These are phyloP conservation scores for Backusella circina DNA, from an alignment of 192 early-diverging fungal genomes.

Conservation along the genomic window DNA sequence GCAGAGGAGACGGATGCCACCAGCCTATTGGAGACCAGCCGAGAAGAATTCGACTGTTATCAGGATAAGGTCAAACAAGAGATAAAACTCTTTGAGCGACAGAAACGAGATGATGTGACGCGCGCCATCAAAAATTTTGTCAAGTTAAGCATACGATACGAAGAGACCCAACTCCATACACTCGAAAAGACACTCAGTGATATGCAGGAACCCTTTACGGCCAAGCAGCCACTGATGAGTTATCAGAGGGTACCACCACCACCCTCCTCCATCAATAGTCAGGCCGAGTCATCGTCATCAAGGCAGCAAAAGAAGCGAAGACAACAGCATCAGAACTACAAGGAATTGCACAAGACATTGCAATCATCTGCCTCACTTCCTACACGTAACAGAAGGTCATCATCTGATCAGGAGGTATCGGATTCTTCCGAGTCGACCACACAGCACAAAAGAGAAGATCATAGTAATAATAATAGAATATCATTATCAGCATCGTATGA, in stretches of 20 bases:
- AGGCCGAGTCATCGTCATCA: neutral
- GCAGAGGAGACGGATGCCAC: constrained; percentile 29
- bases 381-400: constrained; percentile 13
- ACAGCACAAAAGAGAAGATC: neutral
- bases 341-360: constrained; percentile 11
- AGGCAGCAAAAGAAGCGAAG: constrained; percentile 11
- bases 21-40: constrained; percentile 14
- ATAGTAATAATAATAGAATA: neutral
- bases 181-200: constrained; percentile 38
- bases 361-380: constrained; percentile 34
- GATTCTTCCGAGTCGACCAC: neutral
- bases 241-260: neutral
- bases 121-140: constrained; percentile 36
- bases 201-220: constrained; percentile 11
- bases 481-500: constrained; percentile 24
- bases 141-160: constrained; percentile 33
- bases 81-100: constrained; percentile 40
- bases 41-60: constrained; percentile 33
- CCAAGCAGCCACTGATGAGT: neutral
- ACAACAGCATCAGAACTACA: constrained; percentile 8
- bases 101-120: constrained; percentile 40
- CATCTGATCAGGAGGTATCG: neutral
- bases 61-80: constrained; percentile 42
- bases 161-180: constrained; percentile 34
- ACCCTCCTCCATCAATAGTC: neutral